Evolutionary conservation across 2,329 filamentous ascomycete genomes (phyloP).

Genomic region (Fusarium nygamai): DNA sequence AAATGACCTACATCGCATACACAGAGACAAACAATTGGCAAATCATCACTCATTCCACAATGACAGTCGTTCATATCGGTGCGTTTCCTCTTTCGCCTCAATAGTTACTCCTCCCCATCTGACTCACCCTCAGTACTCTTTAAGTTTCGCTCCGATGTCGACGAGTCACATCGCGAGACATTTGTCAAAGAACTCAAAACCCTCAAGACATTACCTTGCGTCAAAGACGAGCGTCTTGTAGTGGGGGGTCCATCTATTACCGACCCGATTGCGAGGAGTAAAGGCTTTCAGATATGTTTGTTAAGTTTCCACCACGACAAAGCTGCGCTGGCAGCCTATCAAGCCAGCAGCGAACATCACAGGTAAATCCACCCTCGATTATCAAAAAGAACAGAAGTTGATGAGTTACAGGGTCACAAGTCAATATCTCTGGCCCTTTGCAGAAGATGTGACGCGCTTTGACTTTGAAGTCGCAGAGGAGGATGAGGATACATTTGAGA

Average conservation of each 20-base stretch:
- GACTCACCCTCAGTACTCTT: slow-evolving; percentile 54
- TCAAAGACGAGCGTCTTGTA: slow-evolving; percentile 58
- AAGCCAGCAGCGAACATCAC: slow-evolving; percentile 62
- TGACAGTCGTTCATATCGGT: slow-evolving; percentile 52
- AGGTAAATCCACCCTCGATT: slow-evolving; percentile 44
- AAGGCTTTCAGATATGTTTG: slow-evolving; percentile 62
- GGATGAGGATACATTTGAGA: slow-evolving; percentile 47
- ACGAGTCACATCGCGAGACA: slow-evolving; percentile 52
- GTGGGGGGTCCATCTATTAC: slow-evolving; percentile 65
- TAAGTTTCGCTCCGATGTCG: slow-evolving; percentile 57
- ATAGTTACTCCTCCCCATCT: background rate
- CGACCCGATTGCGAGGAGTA: slow-evolving; percentile 60
- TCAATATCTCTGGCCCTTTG: slow-evolving; percentile 61
- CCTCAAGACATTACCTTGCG: slow-evolving; percentile 59
- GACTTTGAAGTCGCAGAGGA: slow-evolving; percentile 62
- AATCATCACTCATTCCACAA: background rate
- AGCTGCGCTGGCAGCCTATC: slow-evolving; percentile 60
- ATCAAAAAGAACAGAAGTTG: background rate
- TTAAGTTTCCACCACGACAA: slow-evolving; percentile 61
- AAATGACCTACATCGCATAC: background rate
- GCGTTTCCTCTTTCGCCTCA: background rate
- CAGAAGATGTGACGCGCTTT: slow-evolving; percentile 62
- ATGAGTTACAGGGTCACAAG: slow-evolving; percentile 57
- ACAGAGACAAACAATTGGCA: background rate
- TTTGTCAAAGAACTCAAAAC: slow-evolving; percentile 60